Evolutionary conservation across 169 alveolate species (phyloP), one percentile per base, ranked within the genome.

Genomic region (Eimeria acervulina): DNA sequence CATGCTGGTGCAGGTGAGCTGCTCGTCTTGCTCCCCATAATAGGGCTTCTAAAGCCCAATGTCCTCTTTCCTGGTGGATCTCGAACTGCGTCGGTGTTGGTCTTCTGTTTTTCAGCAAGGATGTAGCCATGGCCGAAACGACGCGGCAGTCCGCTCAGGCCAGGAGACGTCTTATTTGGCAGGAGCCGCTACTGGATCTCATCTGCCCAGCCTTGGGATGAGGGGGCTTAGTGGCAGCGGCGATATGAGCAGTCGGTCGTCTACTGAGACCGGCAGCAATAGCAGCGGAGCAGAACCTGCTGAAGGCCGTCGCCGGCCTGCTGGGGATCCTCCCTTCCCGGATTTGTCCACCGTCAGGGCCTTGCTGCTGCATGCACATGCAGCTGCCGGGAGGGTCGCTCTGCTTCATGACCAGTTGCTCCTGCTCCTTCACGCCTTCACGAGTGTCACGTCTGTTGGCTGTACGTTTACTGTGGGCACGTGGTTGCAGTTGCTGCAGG

Each of bases 351-450:
- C 83, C 33, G 96, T 93, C 33, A 76, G 96, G 68, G 88, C 91
- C 59, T 93, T 93, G 84, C 87, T 93, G 55, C 74, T 93, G 72
- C 96, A 80, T 28, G 96, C 88, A 74, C 96, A 93, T 70, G 88
- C 96, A 44, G 92, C 96, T 33, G 92, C 88, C 28, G 96, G 96
- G 13, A 76, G 92, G 38, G 87, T 63, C 84, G 96, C 96, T 38
- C 88, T 93, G 38, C 85, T 93, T 44, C 96, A 93, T 61, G 96
- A 93, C 85, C 96, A 93, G 74, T 55, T 93, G 42, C 91, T 78
- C 76, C 96, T 93, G 40, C 55, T 93, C 55, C 93, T 93, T 10
- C 93, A 38, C 15, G 76, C 92, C n/a, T 93, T 93, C 87, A 61
- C 91, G 72, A 83, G 52, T 47, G 91, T 83, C 66, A 83, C 91